phyloP scores from a whole-genome alignment of 2,329 filamentous ascomycete species.

The Metarhizium humberi region DNA sequence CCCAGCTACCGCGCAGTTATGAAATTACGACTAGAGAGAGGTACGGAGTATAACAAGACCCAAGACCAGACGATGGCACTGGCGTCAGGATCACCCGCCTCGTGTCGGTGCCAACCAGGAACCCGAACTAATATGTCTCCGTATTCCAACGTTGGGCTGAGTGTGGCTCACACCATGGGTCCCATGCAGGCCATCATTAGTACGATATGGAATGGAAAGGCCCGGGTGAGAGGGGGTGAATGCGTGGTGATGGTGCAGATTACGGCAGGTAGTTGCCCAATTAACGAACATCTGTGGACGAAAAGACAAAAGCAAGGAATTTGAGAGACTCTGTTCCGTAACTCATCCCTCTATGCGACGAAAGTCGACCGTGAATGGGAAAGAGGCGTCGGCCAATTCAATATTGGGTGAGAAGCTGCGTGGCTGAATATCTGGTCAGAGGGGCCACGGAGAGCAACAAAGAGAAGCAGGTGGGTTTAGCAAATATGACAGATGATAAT shows the following conservation, averaged over 20 bases:
- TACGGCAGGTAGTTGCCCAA: neutral
- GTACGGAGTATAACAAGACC: neutral
- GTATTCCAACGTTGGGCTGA: neutral
- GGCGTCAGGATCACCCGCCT: neutral
- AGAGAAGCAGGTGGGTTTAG: too few relatives aligned
- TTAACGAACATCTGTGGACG: neutral
- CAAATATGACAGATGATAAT: too few relatives aligned
- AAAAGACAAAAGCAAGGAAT: neutral
- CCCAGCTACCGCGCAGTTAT: neutral
- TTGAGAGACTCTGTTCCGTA: neutral
- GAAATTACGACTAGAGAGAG: constrained; percentile 15
- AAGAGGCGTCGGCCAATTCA: neutral
- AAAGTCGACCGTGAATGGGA: neutral
- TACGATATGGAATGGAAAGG: neutral
- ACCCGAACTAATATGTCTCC: constrained; percentile 4
- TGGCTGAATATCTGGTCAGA: too few relatives aligned
- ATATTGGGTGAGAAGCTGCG: neutral
- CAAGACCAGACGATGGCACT: neutral
- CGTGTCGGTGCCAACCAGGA: neutral
- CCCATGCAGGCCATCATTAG: constrained; percentile 5
- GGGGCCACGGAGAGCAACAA: too few relatives aligned
- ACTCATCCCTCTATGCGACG: too few relatives aligned
- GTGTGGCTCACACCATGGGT: constrained; percentile 8
- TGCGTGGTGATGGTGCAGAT: neutral
- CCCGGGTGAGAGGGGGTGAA: neutral